Percentiles rank a stretch among this genome's conserved stretches.
These are phyloP conservation scores for Entamoeba nuttalli DNA, from an alignment of 208 protist species.

Conservation along the genomic window DNA sequence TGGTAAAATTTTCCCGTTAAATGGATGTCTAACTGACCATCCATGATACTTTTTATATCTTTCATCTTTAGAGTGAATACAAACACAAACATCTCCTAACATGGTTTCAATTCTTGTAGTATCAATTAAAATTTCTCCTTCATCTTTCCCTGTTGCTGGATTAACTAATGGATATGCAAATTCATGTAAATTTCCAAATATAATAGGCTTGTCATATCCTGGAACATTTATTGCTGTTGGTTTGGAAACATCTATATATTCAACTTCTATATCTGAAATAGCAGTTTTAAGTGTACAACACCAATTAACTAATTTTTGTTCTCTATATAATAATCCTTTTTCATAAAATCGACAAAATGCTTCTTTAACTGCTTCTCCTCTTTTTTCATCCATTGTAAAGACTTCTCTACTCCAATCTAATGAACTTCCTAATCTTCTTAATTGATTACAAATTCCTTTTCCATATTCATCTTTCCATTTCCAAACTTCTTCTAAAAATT, in stretches of 20 bases:
- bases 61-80: slow-evolving; percentile 86
- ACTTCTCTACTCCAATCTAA: slow-evolving; percentile 89
- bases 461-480: slow-evolving; percentile 86
- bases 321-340: slow-evolving; percentile 79
- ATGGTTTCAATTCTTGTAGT: slow-evolving; percentile 97
- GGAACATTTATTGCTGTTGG: slow-evolving; percentile 51
- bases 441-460: slow-evolving; percentile 52
- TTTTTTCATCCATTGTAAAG: slow-evolving; percentile 93
- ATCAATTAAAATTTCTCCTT: slow-evolving; percentile 28
- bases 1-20: slow-evolving; percentile 72
- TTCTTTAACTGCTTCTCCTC: slow-evolving; percentile 68
- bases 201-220: slow-evolving; percentile 42
- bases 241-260: slow-evolving; percentile 57
- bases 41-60: slow-evolving; percentile 61
- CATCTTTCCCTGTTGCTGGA: slow-evolving; percentile 47
- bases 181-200: slow-evolving; percentile 16
- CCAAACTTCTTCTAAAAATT: slow-evolving; percentile 82
- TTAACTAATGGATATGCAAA: slow-evolving; percentile 19
- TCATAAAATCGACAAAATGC: slow-evolving; percentile 86
- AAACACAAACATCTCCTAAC: slow-evolving; percentile 86
- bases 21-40: slow-evolving; percentile 79
- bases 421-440: slow-evolving; percentile 78
- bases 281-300: slow-evolving; percentile 87
- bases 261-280: slow-evolving; percentile 98
- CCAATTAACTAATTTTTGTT: slow-evolving; percentile 89